Evolutionary conservation across 2,329 filamentous ascomycete species (phyloP).

Genomic region (Fusarium udum): DNA sequence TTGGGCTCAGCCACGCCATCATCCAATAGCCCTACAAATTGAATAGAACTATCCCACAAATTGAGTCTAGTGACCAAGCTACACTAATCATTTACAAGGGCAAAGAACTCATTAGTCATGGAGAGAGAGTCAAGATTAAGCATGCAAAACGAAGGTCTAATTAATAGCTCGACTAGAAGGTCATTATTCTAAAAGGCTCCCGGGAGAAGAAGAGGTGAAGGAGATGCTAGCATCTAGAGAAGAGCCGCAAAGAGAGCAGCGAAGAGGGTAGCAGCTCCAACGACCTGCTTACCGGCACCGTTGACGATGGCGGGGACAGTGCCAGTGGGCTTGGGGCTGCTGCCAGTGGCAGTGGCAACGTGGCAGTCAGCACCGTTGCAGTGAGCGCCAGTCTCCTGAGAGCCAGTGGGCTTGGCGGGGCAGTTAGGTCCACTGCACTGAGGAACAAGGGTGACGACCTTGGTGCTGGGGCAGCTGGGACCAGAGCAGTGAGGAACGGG

Average conservation of each 20-base stretch:
- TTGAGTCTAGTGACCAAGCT: accelerated
- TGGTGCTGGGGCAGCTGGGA: neutral
- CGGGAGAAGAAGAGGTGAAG: neutral
- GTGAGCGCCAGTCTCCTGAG: neutral
- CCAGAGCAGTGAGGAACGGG: neutral
- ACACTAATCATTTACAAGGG: too few species aligned
- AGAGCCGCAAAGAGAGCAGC: slow-evolving; percentile 30
- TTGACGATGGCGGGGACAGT: slow-evolving; percentile 14
- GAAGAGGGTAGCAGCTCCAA: slow-evolving; percentile 26
- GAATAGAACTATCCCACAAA: neutral
- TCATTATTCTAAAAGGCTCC: neutral
- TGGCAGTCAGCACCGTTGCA: neutral
- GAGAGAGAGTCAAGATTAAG: accelerated
- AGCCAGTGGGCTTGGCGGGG: neutral
- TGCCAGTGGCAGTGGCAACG: neutral
- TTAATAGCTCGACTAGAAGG: neutral
- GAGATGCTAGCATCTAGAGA: slow-evolving; percentile 15
- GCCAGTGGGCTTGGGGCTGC: neutral
- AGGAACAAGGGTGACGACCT: neutral
- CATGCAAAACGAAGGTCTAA: neutral
- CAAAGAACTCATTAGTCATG: accelerated
- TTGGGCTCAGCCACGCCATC: neutral
- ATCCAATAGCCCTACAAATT: neutral
- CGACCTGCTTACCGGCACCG: slow-evolving; percentile 30
- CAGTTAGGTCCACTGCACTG: neutral